Evolutionary conservation across 208 protist genomes (phyloP), one percentile per base, ranked within the genome.

Genomic region (Leishmania braziliensis): DNA sequence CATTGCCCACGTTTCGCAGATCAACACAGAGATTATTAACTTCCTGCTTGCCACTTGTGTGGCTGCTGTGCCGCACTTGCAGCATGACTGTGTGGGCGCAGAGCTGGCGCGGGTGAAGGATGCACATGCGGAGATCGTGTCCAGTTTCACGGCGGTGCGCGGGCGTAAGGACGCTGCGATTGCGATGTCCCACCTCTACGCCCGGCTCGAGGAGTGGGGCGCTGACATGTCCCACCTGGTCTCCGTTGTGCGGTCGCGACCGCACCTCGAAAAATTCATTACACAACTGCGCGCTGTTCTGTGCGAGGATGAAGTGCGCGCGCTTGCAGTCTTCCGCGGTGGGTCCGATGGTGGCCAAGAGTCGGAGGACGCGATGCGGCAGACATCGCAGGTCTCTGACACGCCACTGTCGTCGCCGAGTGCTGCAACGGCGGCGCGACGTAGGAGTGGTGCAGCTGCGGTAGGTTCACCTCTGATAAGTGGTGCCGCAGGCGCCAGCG

Each of bases 11-110:
- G 80, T 97, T 9, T 92, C 92, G 4, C 92, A 91, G 51, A 71
- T 95, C 48, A 95, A 95, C 84, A 97, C 93, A 75, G 93, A 95
- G 81, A 81, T 97, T 5, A 95, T 97, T 63, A 97, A 97, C 75
- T 91, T 91, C 65, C 90, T 97, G 39, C 77, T 93, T 12, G 89
- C 91, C 70, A 78, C 85, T 9, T 88, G 84, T 53, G 84, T 86
- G 10, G 65, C 83, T 23, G 78, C 80, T 36, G 33, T 94, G n/a
- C 78, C 81, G 65, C 69, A 76, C 60, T 62, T 87, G 39, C 74
- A 88, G 62, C 51, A 68, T 29, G 81, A 81, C 4, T 73, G 78
- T 43, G 83, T 82, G 56, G 73, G 75, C n/a, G 69, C 60, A 36
- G 87, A 85, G 77, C 33, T 82, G 8, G 80, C 60, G 79, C 53